phyloP scores from a whole-genome alignment of 176 grass and related monocot genomes.

The Carex cristatella region DNA sequence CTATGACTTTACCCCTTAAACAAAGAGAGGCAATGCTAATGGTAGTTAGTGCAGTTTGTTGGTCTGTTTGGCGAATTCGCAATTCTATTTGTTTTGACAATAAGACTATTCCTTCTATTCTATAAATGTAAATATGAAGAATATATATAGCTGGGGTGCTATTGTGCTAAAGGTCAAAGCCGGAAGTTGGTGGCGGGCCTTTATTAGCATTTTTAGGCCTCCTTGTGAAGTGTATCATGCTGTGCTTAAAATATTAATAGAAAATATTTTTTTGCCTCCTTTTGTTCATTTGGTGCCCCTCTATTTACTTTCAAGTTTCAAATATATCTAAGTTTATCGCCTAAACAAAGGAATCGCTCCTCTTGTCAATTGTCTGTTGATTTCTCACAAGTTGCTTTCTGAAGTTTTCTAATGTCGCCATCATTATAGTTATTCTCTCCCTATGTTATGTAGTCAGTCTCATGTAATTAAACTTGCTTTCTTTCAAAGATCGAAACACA shows the following conservation, averaged over 20 bases:
- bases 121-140: not conserved
- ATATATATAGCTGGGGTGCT: not conserved
- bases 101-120: too few species aligned
- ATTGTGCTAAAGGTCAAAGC: slow-evolving; percentile 27
- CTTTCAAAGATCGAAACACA: too few species aligned
- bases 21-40: too few species aligned
- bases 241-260: slow-evolving; percentile 1
- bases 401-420: not conserved
- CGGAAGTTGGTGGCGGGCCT: slow-evolving; percentile 13
- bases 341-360: too few species aligned
- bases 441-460: not conserved
- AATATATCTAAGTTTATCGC: too few species aligned
- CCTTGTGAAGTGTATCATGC: slow-evolving; percentile 11
- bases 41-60: too few species aligned
- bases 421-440: not conserved
- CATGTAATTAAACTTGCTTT: not conserved
- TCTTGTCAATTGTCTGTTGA: not conserved
- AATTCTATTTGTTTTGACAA: too few species aligned
- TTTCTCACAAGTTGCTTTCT: too few species aligned
- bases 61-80: too few species aligned
- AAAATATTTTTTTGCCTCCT: not conserved
- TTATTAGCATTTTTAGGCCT: slow-evolving; percentile 19
- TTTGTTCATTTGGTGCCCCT: not conserved
- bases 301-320: not conserved
- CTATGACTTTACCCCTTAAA: too few species aligned